Base-by-base conservation (phyloP, 2,329 filamentous ascomycete genomes). In the Xylariaceae sp. region DNA sequence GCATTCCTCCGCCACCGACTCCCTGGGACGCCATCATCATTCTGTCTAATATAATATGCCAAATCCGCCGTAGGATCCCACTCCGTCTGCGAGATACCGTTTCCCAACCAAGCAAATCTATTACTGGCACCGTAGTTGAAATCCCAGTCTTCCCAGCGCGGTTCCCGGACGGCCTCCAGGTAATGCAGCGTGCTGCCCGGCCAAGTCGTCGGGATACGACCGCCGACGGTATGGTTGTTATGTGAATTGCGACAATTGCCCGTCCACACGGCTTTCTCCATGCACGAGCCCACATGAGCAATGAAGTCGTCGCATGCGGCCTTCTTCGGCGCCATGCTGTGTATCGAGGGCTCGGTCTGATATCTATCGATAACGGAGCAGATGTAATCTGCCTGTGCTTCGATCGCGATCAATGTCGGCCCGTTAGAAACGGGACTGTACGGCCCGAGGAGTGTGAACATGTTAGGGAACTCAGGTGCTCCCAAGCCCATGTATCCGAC, bases 301-400 rank as follows among this genome's bases (percentile, higher is more conserved):
- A 78, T 74, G 68, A 84, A 84, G 37, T 39, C 37, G 37, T 4
- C 37, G 37, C 37, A 39, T 13, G 37, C 37, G 1, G 37, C 3
- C 37, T 13, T 9, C 37, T 39, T 39, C 8, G 11, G 37, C 1
- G 37, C 37, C 37, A 39, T 7, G 37, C 37, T 39, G 4, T 13
- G 37, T 9, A 39, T 13, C 8, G 37, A 9, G 1, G 78, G 75
- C 66, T 80, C 72, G 2, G 75, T 78, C 66, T 81, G 76, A 64
- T 75, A 78, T 45, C 78, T 76, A 68, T 80, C 76, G 59, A 83
- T 75, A 44, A 80, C 66, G 62, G 78, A 77, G 63, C 77, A 74
- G 62, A 81, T 76, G 70, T 80, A 82, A 63, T 82, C 78, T 3
- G 76, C 76, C 59, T 80, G 74, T 55, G 73, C 72, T 63, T 81